Evolutionary conservation across 305 asterid species (phyloP), one percentile per base, ranked within the genome.

Genomic region (Fraxinus ornus): DNA sequence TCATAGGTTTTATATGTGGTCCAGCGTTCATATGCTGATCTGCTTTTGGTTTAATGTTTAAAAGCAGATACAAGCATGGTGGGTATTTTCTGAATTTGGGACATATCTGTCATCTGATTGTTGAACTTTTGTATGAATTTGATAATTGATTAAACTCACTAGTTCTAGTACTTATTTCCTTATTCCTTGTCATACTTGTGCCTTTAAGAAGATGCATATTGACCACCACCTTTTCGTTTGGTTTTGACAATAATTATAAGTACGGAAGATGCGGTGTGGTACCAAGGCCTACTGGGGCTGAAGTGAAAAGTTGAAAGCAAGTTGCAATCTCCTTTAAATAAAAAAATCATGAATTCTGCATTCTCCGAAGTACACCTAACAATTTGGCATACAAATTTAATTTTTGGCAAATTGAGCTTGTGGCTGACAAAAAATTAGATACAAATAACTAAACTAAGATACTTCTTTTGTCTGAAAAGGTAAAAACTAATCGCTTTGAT

Each of bases 91-190:
- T 70, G 75, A 70, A 70, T 30, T 33, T 70, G 37, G 39, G 75
- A 70, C 75, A 28, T 15, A 13, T 30, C 75, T 68, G 37, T 7
- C 8, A 21, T 68, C 76, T 30, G 22, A 32, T 28, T 71, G 12
- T 71, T 32, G 76, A 70, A 70, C 39, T 13, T 71, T 71, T 32
- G 44, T 71, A 71, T 71, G 76, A 71, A 17, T 17, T 32, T 71
- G 76, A 71, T 71, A 71, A 71, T 71, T 71, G 76, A 32, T 71
- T 71, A 71, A 28, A 70, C 13, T 32, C 44, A 71, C 44, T 71
- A 3, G 44, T 32, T 72, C 13, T 32, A 35, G 49, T 72, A 6
- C 76, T 32, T 32, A 8, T 72, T 72, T 33, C 44, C 28, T n/a
- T 72, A 33, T 33, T 72, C 76, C 47, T 35, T 72, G 15, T 72